Base-by-base conservation (phyloP, 345 rosid species). In the Xanthoceras sorbifolium region DNA sequence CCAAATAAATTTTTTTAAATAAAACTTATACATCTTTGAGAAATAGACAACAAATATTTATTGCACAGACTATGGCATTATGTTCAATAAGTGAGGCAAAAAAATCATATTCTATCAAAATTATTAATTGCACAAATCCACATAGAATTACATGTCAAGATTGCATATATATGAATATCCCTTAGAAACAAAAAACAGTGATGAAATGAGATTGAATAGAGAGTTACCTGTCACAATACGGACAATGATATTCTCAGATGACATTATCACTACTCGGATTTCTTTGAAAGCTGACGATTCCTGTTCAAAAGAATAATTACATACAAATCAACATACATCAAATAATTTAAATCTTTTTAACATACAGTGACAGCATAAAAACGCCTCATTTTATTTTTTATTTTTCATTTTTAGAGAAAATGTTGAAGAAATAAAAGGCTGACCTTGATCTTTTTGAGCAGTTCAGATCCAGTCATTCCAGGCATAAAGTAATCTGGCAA, bases 401-500 rank as follows among this genome's bases (percentile, higher is more conserved):
- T 38, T 8, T 38, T 38, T 7, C 7, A 6, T 38, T 38, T 38
- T 0, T 2, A 38, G 11, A 10, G n/a, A n/a, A n/a, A n/a, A n/a
- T n/a, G n/a, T n/a, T n/a, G 6, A 20, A 31, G 17, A 18, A 25
- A 11, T 3, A 29, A 25, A 54, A n/a, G 1, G 14, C 64, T 46
- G 20, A 92, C 97, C 89, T 92, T 92, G 74, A 90, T 92, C 84
- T 84, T 92, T 76, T 92, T 92, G 1, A 92, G 81, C 60, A 92
- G 87, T 70, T 92, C 97, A 75, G 89, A 92, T 31, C 97, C 97
- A 12, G 90, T 90, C 94, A 92, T 89, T 31, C 94, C 97, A 1
- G 93, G 94, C 97, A 92, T 92, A 17, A 94, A 90, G 69, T 92
- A 90, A 77, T 92, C 97, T 0, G 97, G 90, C 88, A 92, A 87